phyloP scores from a whole-genome alignment of 1,284 basidiomycete genomes.

The Moniliophthora roreri region DNA sequence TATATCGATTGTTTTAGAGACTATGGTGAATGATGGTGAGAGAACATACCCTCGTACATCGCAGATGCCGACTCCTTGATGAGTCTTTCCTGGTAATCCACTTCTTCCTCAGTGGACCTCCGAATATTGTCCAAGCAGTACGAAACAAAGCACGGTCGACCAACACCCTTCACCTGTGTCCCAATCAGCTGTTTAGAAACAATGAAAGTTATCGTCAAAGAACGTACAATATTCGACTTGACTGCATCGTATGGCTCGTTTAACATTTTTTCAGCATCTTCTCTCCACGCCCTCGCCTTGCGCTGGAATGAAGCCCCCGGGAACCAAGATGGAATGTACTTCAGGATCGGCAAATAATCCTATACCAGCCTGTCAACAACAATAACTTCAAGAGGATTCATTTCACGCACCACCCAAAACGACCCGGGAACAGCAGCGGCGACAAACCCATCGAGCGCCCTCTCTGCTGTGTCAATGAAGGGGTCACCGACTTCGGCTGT shows the following conservation, averaged over 20 bases:
- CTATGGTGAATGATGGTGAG: not conserved
- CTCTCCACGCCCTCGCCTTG: not conserved
- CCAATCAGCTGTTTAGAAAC: too few relatives aligned
- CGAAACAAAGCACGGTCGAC: too few relatives aligned
- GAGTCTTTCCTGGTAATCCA: too few relatives aligned
- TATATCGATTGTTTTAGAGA: not conserved
- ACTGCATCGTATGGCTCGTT: not conserved
- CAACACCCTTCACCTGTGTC: too few relatives aligned
- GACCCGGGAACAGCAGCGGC: not conserved
- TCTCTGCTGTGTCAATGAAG: not conserved
- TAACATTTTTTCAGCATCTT: not conserved
- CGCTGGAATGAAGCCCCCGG: not conserved
- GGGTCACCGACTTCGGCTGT: not conserved
- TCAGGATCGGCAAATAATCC: not conserved
- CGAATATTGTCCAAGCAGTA: too few relatives aligned
- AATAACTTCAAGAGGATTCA: not conserved
- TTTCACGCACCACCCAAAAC: not conserved
- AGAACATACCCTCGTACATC: too few relatives aligned
- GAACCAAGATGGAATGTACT: not conserved
- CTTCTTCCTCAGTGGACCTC: too few relatives aligned
- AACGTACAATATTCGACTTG: not conserved
- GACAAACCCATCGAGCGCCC: not conserved
- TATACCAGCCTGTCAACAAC: not conserved
- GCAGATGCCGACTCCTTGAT: too few relatives aligned
- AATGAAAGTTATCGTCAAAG: not conserved